Percentiles rank a stretch among this genome's conserved stretches.
These are phyloP conservation scores for Wallacemonas sp. DNA, from an alignment of 208 protist species.

Conservation along the genomic window DNA sequence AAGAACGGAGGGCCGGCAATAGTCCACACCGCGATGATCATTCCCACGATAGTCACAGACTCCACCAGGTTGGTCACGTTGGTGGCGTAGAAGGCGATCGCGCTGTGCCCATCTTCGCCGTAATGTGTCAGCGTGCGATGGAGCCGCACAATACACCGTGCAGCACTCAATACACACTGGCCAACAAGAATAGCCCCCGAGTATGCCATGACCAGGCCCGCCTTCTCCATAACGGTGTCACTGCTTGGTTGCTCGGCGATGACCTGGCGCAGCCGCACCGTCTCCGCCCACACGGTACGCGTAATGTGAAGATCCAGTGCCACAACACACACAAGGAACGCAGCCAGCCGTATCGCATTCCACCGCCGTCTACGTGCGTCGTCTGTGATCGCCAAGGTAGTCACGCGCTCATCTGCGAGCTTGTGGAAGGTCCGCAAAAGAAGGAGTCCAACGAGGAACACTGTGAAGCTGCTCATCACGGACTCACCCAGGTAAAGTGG, in stretches of 20 bases:
- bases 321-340: conserved; percentile 18
- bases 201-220: background rate
- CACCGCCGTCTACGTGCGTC: background rate
- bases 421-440: conserved; percentile 58
- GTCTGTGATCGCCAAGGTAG: conserved; percentile 23
- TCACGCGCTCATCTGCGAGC: conserved; percentile 60
- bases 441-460: conserved; percentile 26
- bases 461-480: conserved; percentile 29
- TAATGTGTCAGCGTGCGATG: conserved; percentile 39
- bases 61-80: conserved; percentile 25
- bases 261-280: background rate
- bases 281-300: conserved; percentile 6
- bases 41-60: conserved; percentile 40
- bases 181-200: background rate
- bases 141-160: conserved; percentile 14
- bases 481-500: conserved; percentile 44
- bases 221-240: background rate
- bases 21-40: conserved; percentile 25
- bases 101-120: conserved; percentile 33
- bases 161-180: background rate
- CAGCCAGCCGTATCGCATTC: conserved; percentile 7
- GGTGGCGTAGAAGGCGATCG: conserved; percentile 38
- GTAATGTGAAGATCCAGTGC: conserved; percentile 19
- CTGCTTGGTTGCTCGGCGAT: background rate
- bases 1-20: conserved; percentile 45